These are phyloP conservation scores for Aspergillus tamarii DNA, from an alignment of 2,329 filamentous ascomycete genomes.

Conservation along the genomic window DNA sequence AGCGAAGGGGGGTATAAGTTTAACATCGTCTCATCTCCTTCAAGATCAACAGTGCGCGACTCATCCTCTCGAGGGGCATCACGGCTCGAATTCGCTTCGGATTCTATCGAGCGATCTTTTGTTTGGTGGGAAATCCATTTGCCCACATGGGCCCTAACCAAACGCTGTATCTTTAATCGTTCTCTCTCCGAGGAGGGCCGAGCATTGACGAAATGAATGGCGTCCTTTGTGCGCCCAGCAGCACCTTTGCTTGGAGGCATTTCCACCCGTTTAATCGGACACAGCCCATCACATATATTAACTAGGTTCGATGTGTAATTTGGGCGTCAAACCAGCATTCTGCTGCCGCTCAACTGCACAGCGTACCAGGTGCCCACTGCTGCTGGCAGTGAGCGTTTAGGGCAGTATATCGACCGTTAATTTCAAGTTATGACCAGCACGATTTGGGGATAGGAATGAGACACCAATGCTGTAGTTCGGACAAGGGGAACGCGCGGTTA, in stretches of 20 bases:
- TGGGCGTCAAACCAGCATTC: constrained; percentile 24
- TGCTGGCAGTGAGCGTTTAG: neutral
- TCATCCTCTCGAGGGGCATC: neutral
- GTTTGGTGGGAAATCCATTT: constrained; percentile 41
- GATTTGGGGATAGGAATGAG: neutral
- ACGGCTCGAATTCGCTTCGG: constrained; percentile 2
- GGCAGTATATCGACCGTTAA: neutral
- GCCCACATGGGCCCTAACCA: constrained; percentile 40
- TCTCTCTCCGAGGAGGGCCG: constrained; percentile 34
- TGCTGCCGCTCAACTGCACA: constrained; percentile 16
- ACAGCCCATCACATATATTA: constrained; percentile 20
- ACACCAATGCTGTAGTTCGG: neutral
- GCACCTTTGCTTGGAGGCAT: constrained; percentile 31
- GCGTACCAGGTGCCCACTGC: neutral
- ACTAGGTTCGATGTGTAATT: constrained; percentile 12
- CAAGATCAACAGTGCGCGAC: neutral
- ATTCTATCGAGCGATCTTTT: constrained; percentile 29
- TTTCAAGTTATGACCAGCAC: neutral
- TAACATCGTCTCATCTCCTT: neutral
- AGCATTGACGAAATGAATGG: constrained; percentile 40
- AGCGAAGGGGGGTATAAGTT: neutral
- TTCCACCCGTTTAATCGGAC: constrained; percentile 7
- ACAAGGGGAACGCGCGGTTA: neutral
- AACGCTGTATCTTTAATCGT: constrained; percentile 29
- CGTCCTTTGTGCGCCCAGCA: constrained; percentile 25